Percentiles rank a stretch among this genome's conserved stretches.
phyloP scores from a whole-genome alignment of 768 basidiomycete species.

The Naganishia onofrii region DNA sequence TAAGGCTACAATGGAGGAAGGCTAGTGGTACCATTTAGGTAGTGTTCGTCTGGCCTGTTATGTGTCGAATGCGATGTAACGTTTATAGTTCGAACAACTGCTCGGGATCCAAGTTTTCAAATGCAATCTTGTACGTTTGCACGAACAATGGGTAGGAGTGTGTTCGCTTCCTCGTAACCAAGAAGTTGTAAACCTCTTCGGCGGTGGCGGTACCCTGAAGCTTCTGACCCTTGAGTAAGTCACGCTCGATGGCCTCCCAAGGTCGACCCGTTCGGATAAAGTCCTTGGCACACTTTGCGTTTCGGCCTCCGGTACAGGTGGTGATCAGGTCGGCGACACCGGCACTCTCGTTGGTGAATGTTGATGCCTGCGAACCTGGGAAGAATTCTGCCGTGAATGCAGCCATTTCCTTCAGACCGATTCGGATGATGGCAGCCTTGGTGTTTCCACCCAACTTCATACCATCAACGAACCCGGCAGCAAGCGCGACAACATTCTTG shows the following conservation, averaged over 20 bases:
- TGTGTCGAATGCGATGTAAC: not conserved
- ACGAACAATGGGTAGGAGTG: constrained; percentile 51
- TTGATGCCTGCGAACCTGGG: constrained; percentile 49
- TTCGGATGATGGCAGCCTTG: constrained; percentile 57
- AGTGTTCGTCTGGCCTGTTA: not conserved
- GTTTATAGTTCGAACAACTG: constrained; percentile 36
- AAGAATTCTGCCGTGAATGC: constrained; percentile 56
- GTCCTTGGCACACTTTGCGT: constrained; percentile 54
- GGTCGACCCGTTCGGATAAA: constrained; percentile 55
- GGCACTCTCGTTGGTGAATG: constrained; percentile 47
- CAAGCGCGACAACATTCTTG: constrained; percentile 57
- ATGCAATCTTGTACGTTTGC: constrained; percentile 50
- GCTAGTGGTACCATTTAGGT: not conserved
- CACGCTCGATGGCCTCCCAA: constrained; percentile 55
- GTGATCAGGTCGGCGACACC: constrained; percentile 58
- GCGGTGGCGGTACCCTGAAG: constrained; percentile 55
- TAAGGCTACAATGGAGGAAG: constrained; percentile 16
- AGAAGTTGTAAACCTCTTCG: constrained; percentile 55
- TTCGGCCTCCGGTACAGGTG: constrained; percentile 50
- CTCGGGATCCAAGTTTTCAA: constrained; percentile 42
- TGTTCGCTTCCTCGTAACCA: constrained; percentile 50
- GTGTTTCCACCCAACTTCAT: constrained; percentile 54
- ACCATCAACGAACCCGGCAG: constrained; percentile 56
- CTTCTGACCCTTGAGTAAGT: constrained; percentile 56
- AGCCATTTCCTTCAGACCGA: constrained; percentile 57